Percentiles rank a stretch among this genome's conserved stretches.
These are phyloP conservation scores for Letharia columbiana DNA, from an alignment of 495 filamentous ascomycete genomes.

Conservation along the genomic window DNA sequence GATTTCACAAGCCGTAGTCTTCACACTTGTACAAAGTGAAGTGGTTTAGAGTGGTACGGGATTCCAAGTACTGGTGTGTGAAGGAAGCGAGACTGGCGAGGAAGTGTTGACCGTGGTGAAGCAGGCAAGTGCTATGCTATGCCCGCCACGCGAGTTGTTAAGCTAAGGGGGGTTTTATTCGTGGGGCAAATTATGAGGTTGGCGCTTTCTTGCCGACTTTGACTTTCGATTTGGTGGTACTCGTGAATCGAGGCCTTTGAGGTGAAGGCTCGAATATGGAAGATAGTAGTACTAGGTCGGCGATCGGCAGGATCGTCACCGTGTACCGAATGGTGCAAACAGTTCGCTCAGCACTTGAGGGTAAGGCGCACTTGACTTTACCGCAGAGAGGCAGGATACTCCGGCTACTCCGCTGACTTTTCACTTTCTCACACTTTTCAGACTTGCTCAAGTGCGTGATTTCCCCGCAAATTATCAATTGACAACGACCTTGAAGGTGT, in stretches of 20 bases:
- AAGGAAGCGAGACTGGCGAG: constrained; percentile 5
- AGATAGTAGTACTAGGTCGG: constrained; percentile 14
- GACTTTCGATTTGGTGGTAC: constrained; percentile 8
- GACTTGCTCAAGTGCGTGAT: not conserved
- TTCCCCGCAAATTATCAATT: constrained; percentile 16
- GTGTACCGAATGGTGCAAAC: constrained; percentile 9
- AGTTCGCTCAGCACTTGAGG: constrained; percentile 12
- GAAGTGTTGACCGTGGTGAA: constrained; percentile 4
- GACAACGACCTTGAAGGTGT: not conserved
- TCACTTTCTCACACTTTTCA: not conserved
- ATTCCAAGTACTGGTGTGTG: constrained; percentile 4
- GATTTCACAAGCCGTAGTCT: constrained; percentile 14
- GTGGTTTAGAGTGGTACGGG: constrained; percentile 8
- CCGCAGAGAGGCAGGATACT: constrained; percentile 3
- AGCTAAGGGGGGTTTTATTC: constrained; percentile 24
- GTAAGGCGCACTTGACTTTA: constrained; percentile 18
- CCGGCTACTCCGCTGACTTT: constrained; percentile 16
- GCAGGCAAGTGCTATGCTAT: constrained; percentile 15
- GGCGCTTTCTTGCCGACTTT: constrained; percentile 14
- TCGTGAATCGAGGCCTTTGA: constrained; percentile 1
- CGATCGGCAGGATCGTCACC: constrained; percentile 26
- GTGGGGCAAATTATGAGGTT: constrained; percentile 20
- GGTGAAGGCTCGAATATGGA: constrained; percentile 9
- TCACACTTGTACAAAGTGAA: constrained; percentile 5
- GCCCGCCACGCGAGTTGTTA: constrained; percentile 22